Evolutionary conservation across 1,139 yeast species (phyloP), one percentile per base, ranked within the genome.

Genomic region (Hemisphaericaspora lyxosophila): DNA sequence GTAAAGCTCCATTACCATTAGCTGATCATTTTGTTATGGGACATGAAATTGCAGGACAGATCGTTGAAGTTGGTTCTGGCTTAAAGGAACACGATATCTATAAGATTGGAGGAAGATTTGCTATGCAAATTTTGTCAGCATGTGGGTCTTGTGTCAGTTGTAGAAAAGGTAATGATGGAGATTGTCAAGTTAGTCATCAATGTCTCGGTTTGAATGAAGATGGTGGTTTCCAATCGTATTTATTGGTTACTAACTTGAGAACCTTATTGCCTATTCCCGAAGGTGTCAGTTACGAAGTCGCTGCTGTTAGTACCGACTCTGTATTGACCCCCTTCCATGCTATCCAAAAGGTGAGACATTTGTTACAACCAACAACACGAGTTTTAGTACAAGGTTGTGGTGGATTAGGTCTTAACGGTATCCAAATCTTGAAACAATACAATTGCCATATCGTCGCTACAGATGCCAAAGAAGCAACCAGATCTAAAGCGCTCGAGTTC

Each of bases 21-120:
- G 47, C 29, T 54, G 66, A 37, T 47, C 57, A 59, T 33, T 73
- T 70, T 47, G 65, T 75, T 16, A 70, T 77, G 73, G 83, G 83
- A 17, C 82, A 77, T 53, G 82, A 78, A 52, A 70, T 77, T 27
- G 77, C 80, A 8, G 83, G 82, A 1, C 59, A 58, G 39, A 56
- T 77, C 20, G 68, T 61, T 19, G 57, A 60, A 16, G 64, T 64
- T 3, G 82, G 82, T 4, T 43, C 50, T 1, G 59, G 50, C 1
- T 48, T 66, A 27, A 60, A 55, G 5, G 49, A 48, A 25, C 47
- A 55, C 26, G 50, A 55, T 18, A 53, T 54, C 12, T 72, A 60
- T 48, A 49, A 54, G 27, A 42, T 54, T 17, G 77, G 78, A 4
- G 51, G 52, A 4, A 53, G 77, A 31, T 69, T 58, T 42, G 64